Evolutionary conservation across 192 early-diverging fungal genomes (phyloP), one percentile per base, ranked within the genome.

Genomic region (Dispira simplex): DNA sequence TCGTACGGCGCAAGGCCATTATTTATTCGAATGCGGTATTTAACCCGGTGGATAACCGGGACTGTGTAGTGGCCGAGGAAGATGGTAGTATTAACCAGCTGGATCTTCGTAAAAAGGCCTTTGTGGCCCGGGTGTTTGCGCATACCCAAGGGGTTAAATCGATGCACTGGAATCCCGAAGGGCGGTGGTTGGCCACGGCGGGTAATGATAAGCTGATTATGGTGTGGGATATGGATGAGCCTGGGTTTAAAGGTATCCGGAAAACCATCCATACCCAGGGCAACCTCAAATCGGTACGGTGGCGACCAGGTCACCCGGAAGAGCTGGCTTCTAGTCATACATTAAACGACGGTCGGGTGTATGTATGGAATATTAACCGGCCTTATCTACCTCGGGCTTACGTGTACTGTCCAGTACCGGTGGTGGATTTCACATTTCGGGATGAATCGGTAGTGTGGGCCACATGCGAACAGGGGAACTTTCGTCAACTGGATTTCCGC

Each of bases 261-360:
- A 71, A 70, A 59, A 65, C 66, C 11, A 70, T 78, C 52, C 69
- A 68, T 44, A 75, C 77, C n/a, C 53, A 65, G 1, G 64, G 54
- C 0, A 46, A 27, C 9, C 46, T 66, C 26, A 69, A 73, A 64
- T 65, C 67, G 16, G 56, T 78, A 46, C 65, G 68, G 26, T 78
- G 77, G 77, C 73, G 77, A 0, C 77, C 77, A 3, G 77, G 73
- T 28, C 62, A 75, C 44, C 72, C 75, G n/a, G 73, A 71, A 10
- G 73, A 78, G 64, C 67, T 78, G 39, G 67, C 65, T 48, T 75
- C 73, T 8, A 70, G 71, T 54, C 64, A 74, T 26, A 64, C 58
- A 12, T 28, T 45, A 51, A 26, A 48, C 28, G 74, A 78, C 44
- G 46, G 65, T 14, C 54, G 66, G 12, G 45, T 78, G 48, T 68